Evolutionary conservation across 805 yeast genomes (phyloP), one percentile per base, ranked within the genome.

Genomic region (Groenewaldozyma tartarivorans): DNA sequence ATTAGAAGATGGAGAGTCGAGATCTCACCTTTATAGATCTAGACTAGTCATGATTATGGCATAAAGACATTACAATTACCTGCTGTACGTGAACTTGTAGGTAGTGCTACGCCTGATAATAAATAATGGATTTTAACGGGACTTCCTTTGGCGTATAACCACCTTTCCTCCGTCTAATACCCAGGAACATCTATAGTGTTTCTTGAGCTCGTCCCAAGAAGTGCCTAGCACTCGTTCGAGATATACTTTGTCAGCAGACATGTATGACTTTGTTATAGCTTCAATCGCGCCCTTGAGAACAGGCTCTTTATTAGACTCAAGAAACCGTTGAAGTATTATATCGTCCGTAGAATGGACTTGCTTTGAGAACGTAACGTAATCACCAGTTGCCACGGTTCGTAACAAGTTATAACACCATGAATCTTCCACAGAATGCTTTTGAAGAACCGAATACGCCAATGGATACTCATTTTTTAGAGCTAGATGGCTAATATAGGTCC

Each of bases 401-500:
- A 48, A 17, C 3, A 41, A 35, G 1, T 33, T 16, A 42, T 43
- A 47, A 5, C 39, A 29, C 6, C 35, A 16, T 13, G 20, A 21
- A 20, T 36, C 38, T 5, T 21, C 26, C 20, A 41, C 41, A 13
- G 19, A 31, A 35, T 46, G 46, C 11, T 18, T 33, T 19, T 33
- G 37, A 37, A 48, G 41, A 15, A 49, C 39, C 16, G 29, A 39
- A 26, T 49, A 52, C 5, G 57, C 57, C 11, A 30, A 48, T 5
- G 39, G 30, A 15, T 44, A 33, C 17, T 44, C 48, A 13, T 42
- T 41, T 3, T 41, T 35, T 38, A 47, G 44, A 2, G 45, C 49
- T 9, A 53, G 36, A 50, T 77, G 81, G 9, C 76, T 54, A 2
- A 65, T 62, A 37, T 70, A 52, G 15, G 73, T 53, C 3, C 65